Evolutionary conservation across 345 rosid species (phyloP), one percentile per base, ranked within the genome.

Genomic region (Combretum micranthum): DNA sequence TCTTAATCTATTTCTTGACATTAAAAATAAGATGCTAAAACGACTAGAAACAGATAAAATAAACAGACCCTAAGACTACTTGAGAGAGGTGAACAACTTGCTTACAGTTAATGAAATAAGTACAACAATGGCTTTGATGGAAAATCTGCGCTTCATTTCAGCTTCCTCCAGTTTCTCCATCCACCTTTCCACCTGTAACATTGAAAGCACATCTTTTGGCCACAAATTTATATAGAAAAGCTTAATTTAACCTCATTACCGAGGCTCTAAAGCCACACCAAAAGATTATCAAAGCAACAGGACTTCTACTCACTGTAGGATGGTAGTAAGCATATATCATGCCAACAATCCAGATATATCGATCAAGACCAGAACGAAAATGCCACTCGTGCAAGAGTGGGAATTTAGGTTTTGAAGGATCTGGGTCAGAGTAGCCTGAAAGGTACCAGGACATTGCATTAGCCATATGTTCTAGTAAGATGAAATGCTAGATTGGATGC

Each of bases 281-380:
- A 23, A 42, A 26, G 48, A 52, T 21, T 20, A 20, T 32, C 9
- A 32, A 32, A 10, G 52, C 43, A 60, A 25, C 18, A 15, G 13
- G 5, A 26, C 46, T 52, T 55, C 37, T 66, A 77, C 95, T 72
- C 77, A 93, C 99, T 22, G 97, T 89, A 64, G 99, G 99, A 78
- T 93, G 97, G 74, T 82, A 93, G 76, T 89, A 93, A 44, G 99
- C 99, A 77, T 89, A 93, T 59, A 89, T 72, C 99, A 93, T 93
- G 65, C 99, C 99, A 57, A 93, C 71, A 59, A 93, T 93, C 99
- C 99, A 93, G 66, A 93, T 89, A 70, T 93, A 93, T 44, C 99
- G 96, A 68, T 93, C 99, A 77, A 93, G 99, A 52, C 99, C 99
- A 0, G 99, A 93, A 52, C 99, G 97, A 64, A 93, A 93, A 76